Percentiles rank a stretch among this genome's conserved stretches.
Conservation (phyloP, 768 basidiomycete genomes). For the Leccinellum luteum region DNA sequence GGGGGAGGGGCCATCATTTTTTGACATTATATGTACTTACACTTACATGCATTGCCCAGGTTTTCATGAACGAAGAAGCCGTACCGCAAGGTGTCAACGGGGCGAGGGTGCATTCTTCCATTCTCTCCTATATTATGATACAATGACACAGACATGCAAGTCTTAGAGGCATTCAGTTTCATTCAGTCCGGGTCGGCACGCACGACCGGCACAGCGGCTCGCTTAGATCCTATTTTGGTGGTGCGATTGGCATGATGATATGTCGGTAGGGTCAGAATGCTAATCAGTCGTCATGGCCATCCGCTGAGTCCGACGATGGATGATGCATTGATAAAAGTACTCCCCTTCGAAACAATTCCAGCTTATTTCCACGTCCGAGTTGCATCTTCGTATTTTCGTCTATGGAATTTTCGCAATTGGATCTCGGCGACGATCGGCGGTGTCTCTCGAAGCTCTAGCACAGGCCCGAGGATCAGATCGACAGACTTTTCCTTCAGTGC, state of each 20-base stretch:
- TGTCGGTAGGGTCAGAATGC: not conserved
- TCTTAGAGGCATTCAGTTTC: too few species aligned
- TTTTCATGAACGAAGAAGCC: not conserved
- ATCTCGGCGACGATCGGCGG: not conserved
- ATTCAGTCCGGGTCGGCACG: not conserved
- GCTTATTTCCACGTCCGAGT: not conserved
- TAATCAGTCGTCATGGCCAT: not conserved
- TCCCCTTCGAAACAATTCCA: not conserved
- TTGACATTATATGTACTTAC: not conserved
- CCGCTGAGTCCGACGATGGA: too few species aligned
- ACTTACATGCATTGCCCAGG: not conserved
- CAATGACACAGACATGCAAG: not conserved
- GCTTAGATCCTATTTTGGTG: not conserved
- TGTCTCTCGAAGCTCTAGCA: not conserved
- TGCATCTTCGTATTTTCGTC: not conserved
- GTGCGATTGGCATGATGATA: too few species aligned
- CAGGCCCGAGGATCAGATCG: not conserved
- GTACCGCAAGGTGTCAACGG: not conserved
- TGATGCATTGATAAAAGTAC: not conserved
- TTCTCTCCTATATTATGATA: not conserved
- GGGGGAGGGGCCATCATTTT: not conserved
- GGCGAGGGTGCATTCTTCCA: not conserved
- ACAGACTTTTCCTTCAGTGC: not conserved
- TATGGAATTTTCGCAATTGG: not conserved
- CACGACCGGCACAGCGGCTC: not conserved